Evolutionary conservation across 306 rosid species (phyloP).

Genomic region (Lathyrus tuberosus): DNA sequence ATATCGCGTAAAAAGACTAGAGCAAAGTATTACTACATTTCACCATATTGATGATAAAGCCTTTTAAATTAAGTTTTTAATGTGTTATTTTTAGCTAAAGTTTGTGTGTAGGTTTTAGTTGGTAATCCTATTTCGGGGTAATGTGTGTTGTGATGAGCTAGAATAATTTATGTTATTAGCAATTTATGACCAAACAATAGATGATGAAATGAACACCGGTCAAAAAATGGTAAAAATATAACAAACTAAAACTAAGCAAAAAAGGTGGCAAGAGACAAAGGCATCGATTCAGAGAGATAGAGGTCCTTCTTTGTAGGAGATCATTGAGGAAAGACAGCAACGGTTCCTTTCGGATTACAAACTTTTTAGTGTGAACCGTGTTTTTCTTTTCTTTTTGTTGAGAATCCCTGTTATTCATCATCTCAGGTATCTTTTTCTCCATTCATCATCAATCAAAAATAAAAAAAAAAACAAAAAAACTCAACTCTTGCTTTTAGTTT

Average conservation of each 20-base stretch:
- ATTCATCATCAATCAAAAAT: background rate
- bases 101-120: background rate
- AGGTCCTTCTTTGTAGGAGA: constrained; percentile 69
- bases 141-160: constrained; percentile 5
- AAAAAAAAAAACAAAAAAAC: background rate
- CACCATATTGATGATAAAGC: background rate
- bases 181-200: constrained; percentile 26
- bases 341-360: constrained; percentile 37
- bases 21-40: background rate
- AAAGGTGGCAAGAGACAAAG: constrained; percentile 44
- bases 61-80: background rate
- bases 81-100: constrained; percentile 31
- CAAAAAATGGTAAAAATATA: constrained; percentile 55
- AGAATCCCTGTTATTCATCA: constrained; percentile 48
- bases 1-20: background rate
- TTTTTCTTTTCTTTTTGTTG: constrained; percentile 54
- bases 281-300: constrained; percentile 35
- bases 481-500: background rate
- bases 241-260: constrained; percentile 58
- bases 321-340: constrained; percentile 53
- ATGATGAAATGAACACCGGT: constrained; percentile 32
- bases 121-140: constrained; percentile 38
- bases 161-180: background rate
- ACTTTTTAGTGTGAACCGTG: constrained; percentile 34
- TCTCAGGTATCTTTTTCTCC: constrained; percentile 53